Percentiles rank a stretch among this genome's conserved stretches.
Conservation (phyloP, 2,329 filamentous ascomycete genomes). For the Plenodomus lindquistii region DNA sequence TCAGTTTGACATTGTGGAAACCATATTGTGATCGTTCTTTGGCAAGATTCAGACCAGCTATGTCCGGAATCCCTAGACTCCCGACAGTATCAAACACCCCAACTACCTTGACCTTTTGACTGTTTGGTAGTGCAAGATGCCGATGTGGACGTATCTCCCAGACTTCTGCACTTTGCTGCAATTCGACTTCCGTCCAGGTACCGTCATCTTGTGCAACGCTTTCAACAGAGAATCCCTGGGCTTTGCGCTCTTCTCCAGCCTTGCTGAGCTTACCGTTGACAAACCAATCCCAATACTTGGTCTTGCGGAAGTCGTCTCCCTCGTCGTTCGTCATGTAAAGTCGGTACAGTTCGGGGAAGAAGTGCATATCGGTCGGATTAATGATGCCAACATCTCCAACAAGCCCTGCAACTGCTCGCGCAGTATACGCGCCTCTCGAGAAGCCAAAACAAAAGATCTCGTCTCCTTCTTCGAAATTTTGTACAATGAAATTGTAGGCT, state of each 20-base stretch:
- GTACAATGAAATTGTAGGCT: slow-evolving; percentile 55
- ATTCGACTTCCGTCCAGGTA: neutral
- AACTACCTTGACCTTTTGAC: slow-evolving; percentile 46
- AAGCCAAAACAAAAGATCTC: slow-evolving; percentile 55
- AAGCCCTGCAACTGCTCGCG: slow-evolving; percentile 47
- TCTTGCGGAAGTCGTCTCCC: slow-evolving; percentile 28
- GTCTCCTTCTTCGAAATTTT: slow-evolving; percentile 55
- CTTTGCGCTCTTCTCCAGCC: slow-evolving; percentile 20
- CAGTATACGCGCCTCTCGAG: slow-evolving; percentile 53
- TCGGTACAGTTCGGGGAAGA: slow-evolving; percentile 50
- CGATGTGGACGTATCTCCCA: slow-evolving; percentile 44
- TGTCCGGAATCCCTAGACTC: slow-evolving; percentile 50
- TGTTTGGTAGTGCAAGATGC: slow-evolving; percentile 23
- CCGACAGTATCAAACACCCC: slow-evolving; percentile 57
- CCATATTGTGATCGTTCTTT: slow-evolving; percentile 28
- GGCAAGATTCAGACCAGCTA: slow-evolving; percentile 35
- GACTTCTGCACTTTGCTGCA: slow-evolving; percentile 20
- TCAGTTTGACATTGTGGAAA: slow-evolving; percentile 41
- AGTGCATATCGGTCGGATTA: slow-evolving; percentile 48
- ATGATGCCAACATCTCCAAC: slow-evolving; percentile 53
- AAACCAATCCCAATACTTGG: slow-evolving; percentile 34
- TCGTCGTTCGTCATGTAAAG: slow-evolving; percentile 39
- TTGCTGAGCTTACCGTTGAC: slow-evolving; percentile 42
- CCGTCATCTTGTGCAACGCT: slow-evolving; percentile 22
- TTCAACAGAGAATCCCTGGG: slow-evolving; percentile 12